These are phyloP conservation scores for Acidomyces sp. DNA, from an alignment of 495 filamentous ascomycete genomes.

Conservation along the genomic window DNA sequence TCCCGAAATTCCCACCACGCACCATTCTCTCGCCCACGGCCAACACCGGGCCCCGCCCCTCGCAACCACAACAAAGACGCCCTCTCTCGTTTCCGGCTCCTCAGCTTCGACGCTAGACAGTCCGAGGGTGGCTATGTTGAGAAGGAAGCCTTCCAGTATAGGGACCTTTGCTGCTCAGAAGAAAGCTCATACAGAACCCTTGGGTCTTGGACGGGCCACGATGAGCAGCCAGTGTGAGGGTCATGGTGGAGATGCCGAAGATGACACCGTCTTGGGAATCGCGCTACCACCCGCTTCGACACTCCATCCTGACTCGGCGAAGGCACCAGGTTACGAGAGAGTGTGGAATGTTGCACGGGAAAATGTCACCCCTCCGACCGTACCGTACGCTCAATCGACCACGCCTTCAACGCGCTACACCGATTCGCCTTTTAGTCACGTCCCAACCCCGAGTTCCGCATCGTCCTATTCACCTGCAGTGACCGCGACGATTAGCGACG, in stretches of 20 bases:
- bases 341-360: too few species aligned
- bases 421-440: slow-evolving; percentile 83
- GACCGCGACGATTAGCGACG: slow-evolving; percentile 41
- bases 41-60: slow-evolving; percentile 1
- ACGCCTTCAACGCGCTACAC: slow-evolving; percentile 93
- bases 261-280: slow-evolving; percentile 27
- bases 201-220: slow-evolving; percentile 1
- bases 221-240: slow-evolving; percentile 16
- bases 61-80: slow-evolving; percentile 21
- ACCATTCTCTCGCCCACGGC: background rate
- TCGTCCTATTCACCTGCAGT: slow-evolving; percentile 89
- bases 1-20: background rate
- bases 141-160: slow-evolving; percentile 26
- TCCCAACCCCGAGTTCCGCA: slow-evolving; percentile 88
- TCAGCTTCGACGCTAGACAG: slow-evolving; percentile 29
- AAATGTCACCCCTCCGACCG: slow-evolving; percentile 8
- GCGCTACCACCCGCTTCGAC: slow-evolving; percentile 24
- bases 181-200: slow-evolving; percentile 12
- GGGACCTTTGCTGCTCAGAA: slow-evolving; percentile 16
- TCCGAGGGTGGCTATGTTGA: slow-evolving; percentile 25
- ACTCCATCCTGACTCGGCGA: background rate
- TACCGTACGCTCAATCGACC: slow-evolving; percentile 25
- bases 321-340: background rate
- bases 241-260: slow-evolving; percentile 19
- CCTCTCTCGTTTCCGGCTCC: slow-evolving; percentile 30